Evolutionary conservation across 2,329 filamentous ascomycete genomes (phyloP).

Genomic region (Aotearoamyces nothofagi): DNA sequence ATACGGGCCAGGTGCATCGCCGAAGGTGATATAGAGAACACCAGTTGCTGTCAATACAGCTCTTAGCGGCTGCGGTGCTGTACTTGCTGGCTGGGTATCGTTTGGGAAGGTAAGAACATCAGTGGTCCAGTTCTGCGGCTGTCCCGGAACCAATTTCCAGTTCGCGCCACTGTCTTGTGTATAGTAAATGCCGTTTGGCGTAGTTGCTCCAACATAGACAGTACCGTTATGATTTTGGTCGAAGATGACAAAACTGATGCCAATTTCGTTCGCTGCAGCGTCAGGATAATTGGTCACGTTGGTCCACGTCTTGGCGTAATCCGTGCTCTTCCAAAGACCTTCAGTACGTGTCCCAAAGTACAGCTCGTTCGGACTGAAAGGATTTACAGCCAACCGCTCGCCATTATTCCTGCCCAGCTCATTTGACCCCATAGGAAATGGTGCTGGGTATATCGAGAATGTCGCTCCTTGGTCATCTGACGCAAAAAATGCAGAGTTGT

Average conservation of each 20-base stretch:
- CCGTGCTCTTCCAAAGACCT: slow-evolving; percentile 41
- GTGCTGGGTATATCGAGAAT: slow-evolving; percentile 31
- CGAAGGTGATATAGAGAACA: slow-evolving; percentile 38
- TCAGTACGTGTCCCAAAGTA: slow-evolving; percentile 44
- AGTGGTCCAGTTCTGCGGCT: slow-evolving; percentile 5
- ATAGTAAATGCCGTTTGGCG: slow-evolving; percentile 5
- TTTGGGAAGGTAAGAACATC: slow-evolving; percentile 6
- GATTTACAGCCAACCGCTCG: slow-evolving; percentile 41
- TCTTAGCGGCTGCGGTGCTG: slow-evolving; percentile 5
- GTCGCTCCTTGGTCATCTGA: slow-evolving; percentile 37
- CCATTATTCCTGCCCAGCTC: slow-evolving; percentile 46
- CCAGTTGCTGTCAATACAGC: slow-evolving; percentile 31
- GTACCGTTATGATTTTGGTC: slow-evolving; percentile 6
- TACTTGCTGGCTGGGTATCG: slow-evolving; percentile 4
- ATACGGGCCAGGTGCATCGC: slow-evolving; percentile 39
- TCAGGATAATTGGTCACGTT: slow-evolving; percentile 35
- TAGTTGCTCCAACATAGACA: slow-evolving; percentile 7
- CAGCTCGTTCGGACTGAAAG: slow-evolving; percentile 37
- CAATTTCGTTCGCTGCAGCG: slow-evolving; percentile 6
- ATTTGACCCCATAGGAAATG: slow-evolving; percentile 46
- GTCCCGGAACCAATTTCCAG: slow-evolving; percentile 5
- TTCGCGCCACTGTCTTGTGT: slow-evolving; percentile 5
- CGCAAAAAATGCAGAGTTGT: slow-evolving; percentile 35
- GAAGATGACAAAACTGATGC: slow-evolving; percentile 7
- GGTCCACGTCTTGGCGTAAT: slow-evolving; percentile 35